Percentiles rank a stretch among this genome's conserved stretches.
These are phyloP conservation scores for Termitomyces sp. DNA, from an alignment of 768 basidiomycete species.

Conservation along the genomic window DNA sequence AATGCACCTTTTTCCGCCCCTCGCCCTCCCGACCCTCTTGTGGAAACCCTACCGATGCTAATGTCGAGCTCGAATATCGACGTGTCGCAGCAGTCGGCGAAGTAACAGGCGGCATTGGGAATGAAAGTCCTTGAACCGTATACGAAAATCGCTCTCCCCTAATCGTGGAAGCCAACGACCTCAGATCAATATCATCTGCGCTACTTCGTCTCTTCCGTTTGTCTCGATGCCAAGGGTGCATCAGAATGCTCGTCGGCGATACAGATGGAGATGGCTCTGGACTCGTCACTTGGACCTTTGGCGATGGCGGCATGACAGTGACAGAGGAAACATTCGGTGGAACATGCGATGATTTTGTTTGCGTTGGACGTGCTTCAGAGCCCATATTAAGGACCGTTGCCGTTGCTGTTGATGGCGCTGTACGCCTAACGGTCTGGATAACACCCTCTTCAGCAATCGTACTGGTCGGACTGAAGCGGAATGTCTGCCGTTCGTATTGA, in stretches of 20 bases:
- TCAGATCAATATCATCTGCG: background rate
- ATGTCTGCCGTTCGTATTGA: conserved; percentile 3
- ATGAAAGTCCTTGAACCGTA: conserved; percentile 7
- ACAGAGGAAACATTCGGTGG: background rate
- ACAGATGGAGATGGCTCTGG: background rate
- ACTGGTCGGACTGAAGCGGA: background rate
- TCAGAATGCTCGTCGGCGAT: conserved; percentile 12
- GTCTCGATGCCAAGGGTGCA: conserved; percentile 16
- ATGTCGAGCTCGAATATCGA: conserved; percentile 15
- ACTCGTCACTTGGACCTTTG: background rate
- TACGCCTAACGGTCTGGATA: conserved; percentile 5
- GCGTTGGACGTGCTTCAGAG: background rate
- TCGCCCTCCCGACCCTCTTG: conserved; percentile 6
- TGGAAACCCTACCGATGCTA: conserved; percentile 9
- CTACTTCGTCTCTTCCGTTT: background rate
- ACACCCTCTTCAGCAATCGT: conserved; percentile 3
- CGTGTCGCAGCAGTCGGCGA: conserved; percentile 6
- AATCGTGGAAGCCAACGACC: conserved; percentile 5
- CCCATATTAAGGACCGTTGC: background rate
- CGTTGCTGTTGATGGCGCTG: background rate
- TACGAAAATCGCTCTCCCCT: conserved; percentile 5
- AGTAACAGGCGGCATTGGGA: conserved; percentile 13
- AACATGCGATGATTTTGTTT: background rate
- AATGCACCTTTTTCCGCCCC: conserved; percentile 1
- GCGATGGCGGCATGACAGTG: background rate